A percentile compares a stretch with the other conserved stretches of the same genome.
phyloP scores from a whole-genome alignment of 2,329 filamentous ascomycete genomes.

The Teratosphaeria destructans region DNA sequence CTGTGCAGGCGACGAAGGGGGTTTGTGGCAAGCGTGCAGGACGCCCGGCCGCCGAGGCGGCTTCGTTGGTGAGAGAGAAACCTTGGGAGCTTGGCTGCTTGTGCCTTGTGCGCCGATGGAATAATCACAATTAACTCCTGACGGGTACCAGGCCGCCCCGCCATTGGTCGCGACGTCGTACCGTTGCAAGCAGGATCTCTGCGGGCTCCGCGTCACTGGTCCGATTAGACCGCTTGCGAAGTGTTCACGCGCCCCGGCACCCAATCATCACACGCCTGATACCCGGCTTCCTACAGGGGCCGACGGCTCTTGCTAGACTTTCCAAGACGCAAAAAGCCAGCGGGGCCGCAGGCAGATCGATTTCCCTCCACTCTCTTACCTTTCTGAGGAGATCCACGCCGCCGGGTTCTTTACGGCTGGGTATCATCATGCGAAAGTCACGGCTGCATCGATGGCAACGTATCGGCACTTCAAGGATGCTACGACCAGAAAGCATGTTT shows the following conservation, averaged over 20 bases:
- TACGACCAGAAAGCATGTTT: background rate
- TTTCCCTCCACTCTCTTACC: background rate
- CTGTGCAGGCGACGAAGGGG: background rate
- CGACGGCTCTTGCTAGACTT: background rate
- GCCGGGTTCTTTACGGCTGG: background rate
- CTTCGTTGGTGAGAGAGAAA: background rate
- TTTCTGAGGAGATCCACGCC: background rate
- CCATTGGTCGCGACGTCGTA: background rate
- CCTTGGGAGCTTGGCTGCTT: background rate
- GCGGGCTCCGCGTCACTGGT: background rate
- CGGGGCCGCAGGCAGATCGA: background rate
- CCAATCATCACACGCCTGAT: background rate
- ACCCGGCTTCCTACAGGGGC: background rate
- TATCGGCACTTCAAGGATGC: background rate
- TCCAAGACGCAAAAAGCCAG: background rate
- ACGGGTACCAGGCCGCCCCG: background rate
- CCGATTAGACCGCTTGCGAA: background rate
- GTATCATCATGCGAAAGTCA: background rate
- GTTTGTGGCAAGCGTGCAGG: background rate
- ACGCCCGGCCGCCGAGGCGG: background rate
- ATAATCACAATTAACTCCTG: background rate
- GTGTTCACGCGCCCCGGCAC: background rate
- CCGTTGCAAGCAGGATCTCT: background rate
- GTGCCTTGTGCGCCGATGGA: background rate
- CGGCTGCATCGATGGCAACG: background rate